Evolutionary conservation across 2,329 filamentous ascomycete species (phyloP), one percentile per base, ranked within the genome.

Genomic region (Aureobasidium sp.): DNA sequence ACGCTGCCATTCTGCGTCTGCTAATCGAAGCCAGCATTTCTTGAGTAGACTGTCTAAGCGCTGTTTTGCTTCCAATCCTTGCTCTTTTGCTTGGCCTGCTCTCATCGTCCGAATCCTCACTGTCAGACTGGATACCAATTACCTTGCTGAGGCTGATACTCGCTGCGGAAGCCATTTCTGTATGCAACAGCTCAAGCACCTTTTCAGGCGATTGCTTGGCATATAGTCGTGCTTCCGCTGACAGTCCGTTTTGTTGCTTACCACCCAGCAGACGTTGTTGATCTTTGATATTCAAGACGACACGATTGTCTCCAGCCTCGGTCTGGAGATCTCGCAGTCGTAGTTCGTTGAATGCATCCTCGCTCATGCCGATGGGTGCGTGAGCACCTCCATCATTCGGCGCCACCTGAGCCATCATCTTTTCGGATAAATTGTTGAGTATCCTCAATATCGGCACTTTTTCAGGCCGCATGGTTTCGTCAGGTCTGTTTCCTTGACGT

Each of bases 361-460:
- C 88, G 64, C 91, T 87, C 69, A 87, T 78, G 1, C 86, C 87
- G 57, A 86, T 84, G 1, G 86, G 83, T 5, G 80, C 82, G 64
- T 87, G 82, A 1, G 84, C 81, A 64, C 87, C 84, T n/a, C 80
- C 77, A 71, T 97, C 91, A 5, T 87, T 85, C 1, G 91, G 88
- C 2, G 88, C 85, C 1, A 96, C 90, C 66, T 92, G 89, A 52
- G 88, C 88, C 82, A 99, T 88, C 72, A 99, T 89, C 75, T 95
- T 97, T 74, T 94, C 91, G 69, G 91, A 96, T 62, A 97, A 82
- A 64, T 84, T 90, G 73, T 99, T 99, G 62, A 99, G 79, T 0
- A 90, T 91, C 65, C 88, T 86, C 66, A 97, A 87, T 65, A 97
- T 95, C 12, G 91, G 92, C 2, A 94, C 87, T 71, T 94, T 93